phyloP scores from a whole-genome alignment of 2,329 filamentous ascomycete genomes.

The Penicillium sp. region DNA sequence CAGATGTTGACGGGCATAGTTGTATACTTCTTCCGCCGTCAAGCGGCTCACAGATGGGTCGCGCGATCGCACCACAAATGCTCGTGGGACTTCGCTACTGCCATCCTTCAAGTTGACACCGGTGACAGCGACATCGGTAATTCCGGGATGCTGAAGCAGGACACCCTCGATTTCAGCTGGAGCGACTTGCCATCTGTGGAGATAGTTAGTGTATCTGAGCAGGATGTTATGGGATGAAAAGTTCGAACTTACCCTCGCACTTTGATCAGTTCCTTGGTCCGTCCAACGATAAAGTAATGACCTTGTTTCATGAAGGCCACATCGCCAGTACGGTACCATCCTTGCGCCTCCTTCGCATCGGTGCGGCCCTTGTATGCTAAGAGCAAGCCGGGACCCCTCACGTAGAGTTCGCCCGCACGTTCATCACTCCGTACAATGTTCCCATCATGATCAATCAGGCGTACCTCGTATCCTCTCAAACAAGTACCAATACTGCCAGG shows the following conservation, averaged over 20 bases:
- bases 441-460: constrained; percentile 45
- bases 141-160: constrained; percentile 52
- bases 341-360: constrained; percentile 44
- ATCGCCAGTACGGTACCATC: constrained; percentile 55
- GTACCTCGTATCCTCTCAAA: constrained; percentile 49
- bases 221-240: background rate
- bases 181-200: constrained; percentile 53
- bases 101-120: constrained; percentile 48
- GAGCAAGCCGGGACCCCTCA: constrained; percentile 47
- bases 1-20: constrained; percentile 48
- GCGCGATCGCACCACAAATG: constrained; percentile 52
- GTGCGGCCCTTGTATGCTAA: constrained; percentile 46
- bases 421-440: constrained; percentile 37
- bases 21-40: constrained; percentile 51
- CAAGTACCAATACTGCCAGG: constrained; percentile 57
- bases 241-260: constrained; percentile 49
- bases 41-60: constrained; percentile 32
- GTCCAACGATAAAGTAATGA: constrained; percentile 49
- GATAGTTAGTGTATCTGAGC: background rate
- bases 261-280: constrained; percentile 55
- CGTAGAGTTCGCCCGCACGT: constrained; percentile 49
- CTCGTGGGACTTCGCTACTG: constrained; percentile 50
- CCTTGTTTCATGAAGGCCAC: constrained; percentile 46
- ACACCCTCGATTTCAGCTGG: constrained; percentile 57
- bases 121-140: constrained; percentile 55